Conservation (phyloP, 169 alveolate genomes). For the Babesia divergens region DNA sequence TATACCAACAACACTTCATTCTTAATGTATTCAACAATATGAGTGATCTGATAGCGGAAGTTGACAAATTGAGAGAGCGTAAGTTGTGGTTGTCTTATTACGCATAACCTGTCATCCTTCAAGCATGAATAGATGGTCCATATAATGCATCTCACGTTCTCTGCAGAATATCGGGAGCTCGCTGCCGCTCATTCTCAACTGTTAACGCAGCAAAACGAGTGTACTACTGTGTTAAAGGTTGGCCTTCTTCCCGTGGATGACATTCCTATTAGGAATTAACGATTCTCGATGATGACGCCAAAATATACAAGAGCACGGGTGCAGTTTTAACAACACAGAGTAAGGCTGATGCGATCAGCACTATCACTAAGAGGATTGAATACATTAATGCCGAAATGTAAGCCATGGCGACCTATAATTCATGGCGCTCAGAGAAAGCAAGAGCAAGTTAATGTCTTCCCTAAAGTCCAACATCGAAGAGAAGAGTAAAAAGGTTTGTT, state of each 20-base stretch:
- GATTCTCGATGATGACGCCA: conserved; percentile 55
- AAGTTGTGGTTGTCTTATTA: neutral
- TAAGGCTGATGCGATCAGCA: conserved; percentile 53
- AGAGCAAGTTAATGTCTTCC: conserved; percentile 28
- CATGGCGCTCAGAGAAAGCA: conserved; percentile 25
- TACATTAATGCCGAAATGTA: conserved; percentile 56
- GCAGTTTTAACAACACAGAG: conserved; percentile 51
- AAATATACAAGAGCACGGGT: conserved; percentile 61
- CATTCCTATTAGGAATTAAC: conserved; percentile 27
- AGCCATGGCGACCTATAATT: neutral
- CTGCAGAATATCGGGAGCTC: conserved; percentile 51
- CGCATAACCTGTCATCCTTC: neutral
- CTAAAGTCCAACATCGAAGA: conserved; percentile 49
- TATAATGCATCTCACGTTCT: neutral
- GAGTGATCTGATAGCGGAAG: conserved; percentile 52
- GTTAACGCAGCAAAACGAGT: conserved; percentile 61
- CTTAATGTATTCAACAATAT: neutral
- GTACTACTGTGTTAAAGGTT: conserved; percentile 43
- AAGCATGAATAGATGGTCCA: neutral
- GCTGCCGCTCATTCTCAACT: conserved; percentile 54
- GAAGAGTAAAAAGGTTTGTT: conserved; percentile 36
- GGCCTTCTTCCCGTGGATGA: neutral
- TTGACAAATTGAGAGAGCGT: conserved; percentile 49
- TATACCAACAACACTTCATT: neutral
- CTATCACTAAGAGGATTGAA: conserved; percentile 59